A percentile compares a stretch with the other conserved stretches of the same genome.
Evolutionary conservation across 2,329 filamentous ascomycete genomes (phyloP).

Genomic region (Macrophomina pseudophaseolina): DNA sequence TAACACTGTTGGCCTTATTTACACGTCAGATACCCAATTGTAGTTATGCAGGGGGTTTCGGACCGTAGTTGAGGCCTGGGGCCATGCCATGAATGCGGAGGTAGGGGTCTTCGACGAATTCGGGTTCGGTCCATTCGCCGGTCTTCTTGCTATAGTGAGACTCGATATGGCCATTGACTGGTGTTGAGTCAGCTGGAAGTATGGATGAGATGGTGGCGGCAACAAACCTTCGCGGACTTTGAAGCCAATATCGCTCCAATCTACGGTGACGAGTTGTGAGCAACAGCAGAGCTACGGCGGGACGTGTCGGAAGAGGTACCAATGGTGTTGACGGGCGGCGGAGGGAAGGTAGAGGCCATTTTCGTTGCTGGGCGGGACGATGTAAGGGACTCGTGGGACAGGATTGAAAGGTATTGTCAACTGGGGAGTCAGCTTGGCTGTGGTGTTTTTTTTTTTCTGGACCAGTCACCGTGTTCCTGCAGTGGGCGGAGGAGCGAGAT

Average conservation of each 20-base stretch:
- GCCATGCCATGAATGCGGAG: conserved; percentile 94
- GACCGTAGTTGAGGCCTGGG: conserved; percentile 86
- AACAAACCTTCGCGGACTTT: conserved; percentile 80
- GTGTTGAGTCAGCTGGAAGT: conserved; percentile 12
- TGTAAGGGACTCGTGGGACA: neutral
- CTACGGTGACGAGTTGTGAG: conserved; percentile 46
- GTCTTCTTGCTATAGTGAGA: conserved; percentile 78
- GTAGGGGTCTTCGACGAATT: conserved; percentile 82
- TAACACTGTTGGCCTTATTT: conserved; percentile 81
- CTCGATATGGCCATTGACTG: conserved; percentile 94
- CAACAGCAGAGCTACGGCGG: conserved; percentile 1
- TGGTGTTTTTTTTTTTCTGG: neutral
- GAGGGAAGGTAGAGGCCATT: conserved; percentile 65
- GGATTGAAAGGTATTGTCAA: neutral
- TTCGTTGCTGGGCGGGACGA: neutral
- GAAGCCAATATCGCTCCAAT: conserved; percentile 95
- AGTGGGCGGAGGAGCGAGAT: conserved; percentile 15
- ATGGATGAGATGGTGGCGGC: neutral
- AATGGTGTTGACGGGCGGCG: conserved; percentile 78
- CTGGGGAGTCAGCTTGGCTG: neutral
- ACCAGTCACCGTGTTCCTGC: conserved; percentile 7
- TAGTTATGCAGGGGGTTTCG: neutral
- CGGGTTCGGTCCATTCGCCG: conserved; percentile 76
- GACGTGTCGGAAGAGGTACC: conserved; percentile 43
- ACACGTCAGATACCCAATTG: conserved; percentile 14